Percentiles rank a stretch among this genome's conserved stretches.
phyloP scores from a whole-genome alignment of 2,329 filamentous ascomycete species.

The Penicillium expansum region DNA sequence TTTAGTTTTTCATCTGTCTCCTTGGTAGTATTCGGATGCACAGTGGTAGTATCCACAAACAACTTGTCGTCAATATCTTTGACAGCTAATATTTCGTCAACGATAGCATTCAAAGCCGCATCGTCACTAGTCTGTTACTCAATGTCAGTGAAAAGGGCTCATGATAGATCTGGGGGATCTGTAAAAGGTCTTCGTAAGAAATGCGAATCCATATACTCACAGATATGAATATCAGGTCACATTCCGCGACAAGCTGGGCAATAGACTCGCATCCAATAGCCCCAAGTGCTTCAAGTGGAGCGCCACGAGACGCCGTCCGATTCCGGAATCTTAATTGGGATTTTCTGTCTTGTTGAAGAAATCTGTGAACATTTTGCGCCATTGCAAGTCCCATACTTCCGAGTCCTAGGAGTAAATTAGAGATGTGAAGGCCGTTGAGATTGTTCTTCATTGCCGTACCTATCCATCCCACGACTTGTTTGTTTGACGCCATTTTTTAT shows the following conservation, averaged over 20 bases:
- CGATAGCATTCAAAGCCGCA: background rate
- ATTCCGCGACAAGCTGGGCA: constrained; percentile 2
- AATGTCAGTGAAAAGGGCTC: background rate
- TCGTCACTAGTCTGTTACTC: background rate
- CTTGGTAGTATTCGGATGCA: constrained; percentile 12
- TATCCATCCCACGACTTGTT: constrained; percentile 9
- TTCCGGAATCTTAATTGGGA: constrained; percentile 10
- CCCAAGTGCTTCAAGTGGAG: background rate
- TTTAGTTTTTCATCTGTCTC: background rate
- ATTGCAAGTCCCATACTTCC: constrained; percentile 17
- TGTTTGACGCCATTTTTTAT: background rate
- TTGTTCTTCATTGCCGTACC: background rate
- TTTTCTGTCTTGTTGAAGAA: background rate
- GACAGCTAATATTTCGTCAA: constrained; percentile 2
- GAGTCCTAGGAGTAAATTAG: constrained; percentile 6
- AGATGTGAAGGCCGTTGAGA: background rate
- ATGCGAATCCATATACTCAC: background rate
- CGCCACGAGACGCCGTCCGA: constrained; percentile 10
- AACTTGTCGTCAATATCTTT: constrained; percentile 6
- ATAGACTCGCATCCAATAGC: constrained; percentile 9
- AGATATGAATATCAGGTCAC: constrained; percentile 14
- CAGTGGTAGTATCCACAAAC: constrained; percentile 15
- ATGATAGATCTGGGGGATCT: background rate
- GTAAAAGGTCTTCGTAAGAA: background rate
- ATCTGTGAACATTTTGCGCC: constrained; percentile 10